phyloP scores from a whole-genome alignment of 2,329 filamentous ascomycete species.

The Alternaria atra region DNA sequence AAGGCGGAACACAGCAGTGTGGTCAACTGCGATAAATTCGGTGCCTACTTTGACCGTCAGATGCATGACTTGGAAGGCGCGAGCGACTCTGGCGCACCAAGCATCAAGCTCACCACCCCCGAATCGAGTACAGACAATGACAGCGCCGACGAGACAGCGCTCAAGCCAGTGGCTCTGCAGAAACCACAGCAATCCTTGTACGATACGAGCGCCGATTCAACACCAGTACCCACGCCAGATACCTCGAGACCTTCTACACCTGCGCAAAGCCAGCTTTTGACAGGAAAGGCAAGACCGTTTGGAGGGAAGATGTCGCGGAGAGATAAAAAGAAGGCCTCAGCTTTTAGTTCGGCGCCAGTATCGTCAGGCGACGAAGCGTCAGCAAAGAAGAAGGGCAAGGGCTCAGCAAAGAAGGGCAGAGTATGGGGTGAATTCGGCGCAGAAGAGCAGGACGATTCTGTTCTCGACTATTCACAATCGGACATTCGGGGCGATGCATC shows the following conservation, averaged over 20 bases:
- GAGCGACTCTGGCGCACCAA: constrained; percentile 49
- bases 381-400: constrained; percentile 65
- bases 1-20: constrained; percentile 80
- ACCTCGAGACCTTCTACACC: constrained; percentile 84
- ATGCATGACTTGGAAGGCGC: constrained; percentile 78
- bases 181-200: constrained; percentile 51
- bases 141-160: constrained; percentile 60
- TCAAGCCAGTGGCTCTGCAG: constrained; percentile 61
- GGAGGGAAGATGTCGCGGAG: constrained; percentile 81
- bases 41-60: constrained; percentile 94
- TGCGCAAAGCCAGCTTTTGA: constrained; percentile 70
- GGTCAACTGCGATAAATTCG: constrained; percentile 79
- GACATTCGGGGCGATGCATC: constrained; percentile 59
- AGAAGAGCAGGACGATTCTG: constrained; percentile 79
- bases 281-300: constrained; percentile 74
- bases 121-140: constrained; percentile 61
- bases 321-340: constrained; percentile 73
- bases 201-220: constrained; percentile 70
- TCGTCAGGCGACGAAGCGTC: constrained; percentile 87
- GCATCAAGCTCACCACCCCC: constrained; percentile 57
- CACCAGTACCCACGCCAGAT: constrained; percentile 74
- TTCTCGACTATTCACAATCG: constrained; percentile 87
- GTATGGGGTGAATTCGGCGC: constrained; percentile 94
- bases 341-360: constrained; percentile 63
- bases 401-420: constrained; percentile 79